phyloP scores from a whole-genome alignment of 148 eudicot genomes.

The Limonium bicolor region DNA sequence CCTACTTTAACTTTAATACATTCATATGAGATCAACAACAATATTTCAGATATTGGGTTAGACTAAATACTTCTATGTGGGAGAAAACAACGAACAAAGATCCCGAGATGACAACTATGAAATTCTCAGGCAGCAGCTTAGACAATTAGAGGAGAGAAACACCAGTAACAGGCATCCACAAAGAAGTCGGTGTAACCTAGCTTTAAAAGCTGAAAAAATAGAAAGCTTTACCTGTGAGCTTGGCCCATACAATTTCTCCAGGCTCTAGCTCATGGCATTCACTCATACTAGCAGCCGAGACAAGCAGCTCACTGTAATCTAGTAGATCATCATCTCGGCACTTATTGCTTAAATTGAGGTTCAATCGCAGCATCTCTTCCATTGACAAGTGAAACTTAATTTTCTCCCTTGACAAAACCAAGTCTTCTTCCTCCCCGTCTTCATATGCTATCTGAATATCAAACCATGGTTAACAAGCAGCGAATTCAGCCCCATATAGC shows the following conservation, averaged over 20 bases:
- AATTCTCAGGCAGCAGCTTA: too few relatives aligned
- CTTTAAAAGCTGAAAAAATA: too few relatives aligned
- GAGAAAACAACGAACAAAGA: too few relatives aligned
- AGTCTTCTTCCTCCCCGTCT: constrained; percentile 66
- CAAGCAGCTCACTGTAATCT: constrained; percentile 67
- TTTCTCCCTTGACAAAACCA: constrained; percentile 49
- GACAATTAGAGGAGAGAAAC: too few relatives aligned
- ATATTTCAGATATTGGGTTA: too few relatives aligned
- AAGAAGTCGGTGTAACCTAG: too few relatives aligned
- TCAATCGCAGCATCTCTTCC: constrained; percentile 49
- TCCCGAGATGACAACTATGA: too few relatives aligned
- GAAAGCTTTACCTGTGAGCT: constrained; percentile 81
- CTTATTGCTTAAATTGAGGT: constrained; percentile 28
- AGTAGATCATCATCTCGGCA: constrained; percentile 35
- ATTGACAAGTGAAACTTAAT: constrained; percentile 44
- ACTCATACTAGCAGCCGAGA: constrained; percentile 77
- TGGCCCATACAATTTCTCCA: constrained; percentile 93
- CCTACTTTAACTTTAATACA: too few relatives aligned
- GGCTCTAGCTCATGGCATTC: constrained; percentile 71
- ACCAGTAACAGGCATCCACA: too few relatives aligned
- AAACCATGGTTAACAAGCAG: constrained; percentile 1
- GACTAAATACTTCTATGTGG: too few relatives aligned
- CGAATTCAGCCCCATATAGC: constrained; percentile 1
- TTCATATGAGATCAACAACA: too few relatives aligned
- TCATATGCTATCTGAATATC: constrained; percentile 53